Evolutionary conservation across 306 rosid genomes (phyloP), one percentile per base, ranked within the genome.

Genomic region (Lathyrus tuberosus): DNA sequence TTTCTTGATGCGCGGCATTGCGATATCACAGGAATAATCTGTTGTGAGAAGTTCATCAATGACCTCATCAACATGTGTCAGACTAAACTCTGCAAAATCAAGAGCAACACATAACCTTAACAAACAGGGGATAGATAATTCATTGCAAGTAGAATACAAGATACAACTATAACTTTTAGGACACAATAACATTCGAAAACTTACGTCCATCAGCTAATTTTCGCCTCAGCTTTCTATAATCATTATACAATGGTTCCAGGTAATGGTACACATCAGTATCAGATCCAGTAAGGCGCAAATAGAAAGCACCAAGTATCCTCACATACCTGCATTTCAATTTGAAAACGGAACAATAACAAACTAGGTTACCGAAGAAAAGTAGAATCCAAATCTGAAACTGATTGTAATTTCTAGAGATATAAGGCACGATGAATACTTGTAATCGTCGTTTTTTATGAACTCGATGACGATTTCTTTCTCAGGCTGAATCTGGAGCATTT

Each of bases 401-500:
- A 26, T 11, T 8, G 15, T 2, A 2, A 42, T 20, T 11, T 63
- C 1, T 3, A 24, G 3, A 2, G 22, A 44, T 35, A 11, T 10
- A 0, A 16, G 6, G 16, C 7, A 0, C 3, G 41, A 30, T 49
- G 13, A 62, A 66, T 78, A 90, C 92, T 94, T 91, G 91, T 95
- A 95, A 53, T 95, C 97, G 58, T 95, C 97, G 76, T 91, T 95
- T 71, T 89, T 89, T 2, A 95, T 91, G 73, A 95, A 95, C 82
- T 95, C 99, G 70, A 91, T 95, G 41, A 95, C 95, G 68, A 91
- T 95, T 76, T 95, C 97, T 83, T 95, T 95, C 91, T 91, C 95
- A 2, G 99, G 99, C 65, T 95, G 97, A 76, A 95, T 95, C 87
- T 91, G 99, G 67, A 95, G 92, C 99, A 91, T 95, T 87, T 95